Conservation (phyloP, 768 basidiomycete species). For the Arthromyces matolae region DNA sequence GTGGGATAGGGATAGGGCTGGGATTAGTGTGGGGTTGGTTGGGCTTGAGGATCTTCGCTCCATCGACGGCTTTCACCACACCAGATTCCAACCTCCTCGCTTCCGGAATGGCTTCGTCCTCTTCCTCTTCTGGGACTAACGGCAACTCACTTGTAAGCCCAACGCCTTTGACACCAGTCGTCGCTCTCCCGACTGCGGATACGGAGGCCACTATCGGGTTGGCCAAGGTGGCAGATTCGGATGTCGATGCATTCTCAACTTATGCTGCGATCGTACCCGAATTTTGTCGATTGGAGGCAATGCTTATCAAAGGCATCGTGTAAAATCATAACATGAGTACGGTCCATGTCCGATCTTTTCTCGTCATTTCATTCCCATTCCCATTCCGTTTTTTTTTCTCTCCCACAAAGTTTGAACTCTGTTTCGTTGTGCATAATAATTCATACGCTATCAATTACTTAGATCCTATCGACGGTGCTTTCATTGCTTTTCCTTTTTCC, state of each 20-base stretch:
- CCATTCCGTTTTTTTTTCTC: too few species aligned
- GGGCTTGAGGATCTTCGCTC: conserved; percentile 59
- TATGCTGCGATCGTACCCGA: conserved; percentile 86
- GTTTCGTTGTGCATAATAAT: conserved; percentile 5
- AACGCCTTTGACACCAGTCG: conserved; percentile 63
- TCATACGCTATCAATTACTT: conserved; percentile 4
- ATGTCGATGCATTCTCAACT: conserved; percentile 79
- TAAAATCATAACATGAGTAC: too few species aligned
- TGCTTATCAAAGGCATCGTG: conserved; percentile 65
- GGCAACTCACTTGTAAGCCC: conserved; percentile 49
- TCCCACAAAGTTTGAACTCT: background rate
- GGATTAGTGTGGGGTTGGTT: conserved; percentile 43
- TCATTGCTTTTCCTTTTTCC: conserved; percentile 11
- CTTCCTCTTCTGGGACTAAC: conserved; percentile 25
- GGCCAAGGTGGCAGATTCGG: conserved; percentile 80
- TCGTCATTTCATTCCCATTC: too few species aligned
- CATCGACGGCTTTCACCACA: conserved; percentile 56
- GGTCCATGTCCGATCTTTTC: background rate
- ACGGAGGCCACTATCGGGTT: conserved; percentile 72
- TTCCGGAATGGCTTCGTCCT: too few species aligned
- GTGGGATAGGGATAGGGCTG: conserved; percentile 61
- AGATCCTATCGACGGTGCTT: conserved; percentile 10
- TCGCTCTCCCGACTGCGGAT: conserved; percentile 68
- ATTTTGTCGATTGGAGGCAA: conserved; percentile 73
- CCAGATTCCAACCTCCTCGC: conserved; percentile 47